Base-by-base conservation (phyloP, 306 rosid genomes). In the Lablab purpureus region DNA sequence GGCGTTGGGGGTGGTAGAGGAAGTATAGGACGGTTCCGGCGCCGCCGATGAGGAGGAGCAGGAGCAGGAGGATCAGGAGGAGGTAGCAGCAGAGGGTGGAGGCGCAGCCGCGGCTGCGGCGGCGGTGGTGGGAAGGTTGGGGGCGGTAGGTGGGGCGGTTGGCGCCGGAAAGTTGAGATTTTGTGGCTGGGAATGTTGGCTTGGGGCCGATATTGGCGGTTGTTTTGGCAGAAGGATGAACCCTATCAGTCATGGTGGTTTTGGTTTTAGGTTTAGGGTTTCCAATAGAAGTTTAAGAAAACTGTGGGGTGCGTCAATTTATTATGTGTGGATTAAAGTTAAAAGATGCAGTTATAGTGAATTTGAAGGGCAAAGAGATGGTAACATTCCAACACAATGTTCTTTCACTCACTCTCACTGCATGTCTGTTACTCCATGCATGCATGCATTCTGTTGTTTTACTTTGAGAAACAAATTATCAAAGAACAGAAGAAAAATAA, bases 101-200 rank as follows among this genome's bases (percentile, higher is more conserved):
- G 79, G 87, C 89, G 52, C 92, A 76, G 3, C 91, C 69, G 17
- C 94, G 89, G 73, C 80, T 77, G 84, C 86, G 88, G 27, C 90
- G 88, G 40, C 75, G 79, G 6, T 1, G 73, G 71, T 45, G 87
- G 25, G 70, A 68, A 10, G 90, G 80, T 71, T 88, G 93, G 6
- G 93, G 94, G 41, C 93, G 97, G 87, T 90, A 92, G 72, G 97
- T 51, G 1, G 97, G 97, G 47, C 98, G 94, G 43, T 77, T 67
- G 73, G 87, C 88, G 50, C 91, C 90, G 64, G 90, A 87, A 68
- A 87, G 85, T 63, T 92, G 97, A 0, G 96, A 78, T 71, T 92
- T 90, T 22, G 92, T 78, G 30, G 94, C 76, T 0, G 97, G 98
- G 55, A 85, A 84, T 10, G 93, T 49, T 9, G 87, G 74, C 60